These are phyloP conservation scores for Plasmodium malariae DNA, from an alignment of 169 alveolate species.

Conservation along the genomic window DNA sequence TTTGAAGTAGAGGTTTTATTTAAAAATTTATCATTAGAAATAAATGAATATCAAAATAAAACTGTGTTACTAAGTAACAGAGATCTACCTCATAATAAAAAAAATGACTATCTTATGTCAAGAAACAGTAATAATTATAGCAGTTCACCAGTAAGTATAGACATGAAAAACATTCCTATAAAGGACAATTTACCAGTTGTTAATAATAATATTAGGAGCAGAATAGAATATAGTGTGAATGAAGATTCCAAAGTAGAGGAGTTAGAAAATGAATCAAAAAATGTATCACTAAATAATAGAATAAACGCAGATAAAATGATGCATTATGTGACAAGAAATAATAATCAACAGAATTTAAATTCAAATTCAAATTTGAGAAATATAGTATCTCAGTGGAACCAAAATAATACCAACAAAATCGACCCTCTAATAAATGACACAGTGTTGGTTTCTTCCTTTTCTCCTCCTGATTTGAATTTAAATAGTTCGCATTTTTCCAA, in stretches of 20 bases:
- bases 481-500: slow-evolving; percentile 64
- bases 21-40: slow-evolving; percentile 85
- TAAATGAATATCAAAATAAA: slow-evolving; percentile 68
- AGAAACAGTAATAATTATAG: background rate
- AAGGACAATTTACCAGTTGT: slow-evolving; percentile 23
- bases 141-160: background rate
- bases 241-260: slow-evolving; percentile 8
- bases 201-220: slow-evolving; percentile 3
- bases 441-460: slow-evolving; percentile 61
- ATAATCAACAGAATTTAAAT: slow-evolving; percentile 41
- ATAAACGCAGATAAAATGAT: slow-evolving; percentile 37
- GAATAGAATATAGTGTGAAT: background rate
- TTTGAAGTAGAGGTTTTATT: slow-evolving; percentile 93
- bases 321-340: slow-evolving; percentile 1
- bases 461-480: slow-evolving; percentile 71
- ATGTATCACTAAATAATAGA: slow-evolving; percentile 12
- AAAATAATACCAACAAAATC: slow-evolving; percentile 15
- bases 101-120: slow-evolving; percentile 19
- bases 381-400: slow-evolving; percentile 57
- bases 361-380: slow-evolving; percentile 15
- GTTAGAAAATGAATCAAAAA: slow-evolving; percentile 26
- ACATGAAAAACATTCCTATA: slow-evolving; percentile 5
- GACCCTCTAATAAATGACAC: slow-evolving; percentile 66
- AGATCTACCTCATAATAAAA: slow-evolving; percentile 13
- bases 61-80: slow-evolving; percentile 50